Conservation (phyloP, 2,329 filamentous ascomycete genomes). For the Fragosphaeria purpurea region DNA sequence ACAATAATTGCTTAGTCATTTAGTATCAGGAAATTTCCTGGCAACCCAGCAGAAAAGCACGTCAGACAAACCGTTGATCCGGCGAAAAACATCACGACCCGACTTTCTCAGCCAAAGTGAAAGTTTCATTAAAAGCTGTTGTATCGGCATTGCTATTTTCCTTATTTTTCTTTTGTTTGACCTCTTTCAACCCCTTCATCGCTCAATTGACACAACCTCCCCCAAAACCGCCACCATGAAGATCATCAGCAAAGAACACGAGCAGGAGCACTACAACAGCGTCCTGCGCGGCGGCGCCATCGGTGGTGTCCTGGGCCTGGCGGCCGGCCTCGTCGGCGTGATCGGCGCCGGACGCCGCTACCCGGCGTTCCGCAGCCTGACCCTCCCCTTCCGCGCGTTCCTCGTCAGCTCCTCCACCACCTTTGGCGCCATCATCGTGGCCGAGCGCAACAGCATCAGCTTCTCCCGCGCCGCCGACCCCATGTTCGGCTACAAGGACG, state of each 20-base stretch:
- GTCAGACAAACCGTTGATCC: conserved; percentile 5
- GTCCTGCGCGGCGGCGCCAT: conserved; percentile 71
- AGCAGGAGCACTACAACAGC: conserved; percentile 69
- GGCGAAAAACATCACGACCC: background rate
- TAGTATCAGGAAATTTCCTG: too few species aligned
- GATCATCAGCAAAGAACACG: conserved; percentile 89
- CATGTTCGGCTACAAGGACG: conserved; percentile 55
- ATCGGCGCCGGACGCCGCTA: conserved; percentile 60
- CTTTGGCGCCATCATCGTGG: conserved; percentile 78
- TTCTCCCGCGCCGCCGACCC: conserved; percentile 66
- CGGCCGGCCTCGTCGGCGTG: conserved; percentile 57
- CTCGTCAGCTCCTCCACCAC: conserved; percentile 73
- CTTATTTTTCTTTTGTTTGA: background rate
- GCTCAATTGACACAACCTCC: background rate
- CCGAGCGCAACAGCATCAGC: conserved; percentile 56
- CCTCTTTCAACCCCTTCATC: background rate
- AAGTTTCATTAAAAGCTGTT: background rate
- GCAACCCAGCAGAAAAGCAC: conserved; percentile 3
- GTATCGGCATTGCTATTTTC: background rate
- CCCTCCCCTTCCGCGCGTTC: conserved; percentile 84
- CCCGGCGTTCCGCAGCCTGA: conserved; percentile 68
- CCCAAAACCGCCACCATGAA: conserved; percentile 58
- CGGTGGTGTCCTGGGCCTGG: conserved; percentile 61
- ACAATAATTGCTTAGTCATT: conserved; percentile 1
- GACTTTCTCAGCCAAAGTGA: background rate